These are phyloP conservation scores for Hypoxylon sp. DNA, from an alignment of 2,329 filamentous ascomycete genomes.

Conservation along the genomic window DNA sequence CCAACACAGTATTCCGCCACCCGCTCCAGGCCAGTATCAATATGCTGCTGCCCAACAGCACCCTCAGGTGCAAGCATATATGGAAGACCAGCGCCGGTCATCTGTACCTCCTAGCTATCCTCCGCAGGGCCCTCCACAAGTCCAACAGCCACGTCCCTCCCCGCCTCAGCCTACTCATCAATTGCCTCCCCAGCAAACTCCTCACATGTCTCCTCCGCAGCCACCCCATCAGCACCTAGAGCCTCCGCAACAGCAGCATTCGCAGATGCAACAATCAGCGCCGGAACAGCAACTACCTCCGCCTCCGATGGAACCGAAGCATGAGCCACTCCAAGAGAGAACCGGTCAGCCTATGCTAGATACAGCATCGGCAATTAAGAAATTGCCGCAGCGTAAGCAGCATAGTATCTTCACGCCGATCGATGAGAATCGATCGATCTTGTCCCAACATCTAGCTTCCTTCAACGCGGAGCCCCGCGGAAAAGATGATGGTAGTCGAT, in stretches of 20 bases:
- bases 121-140: constrained; percentile 68
- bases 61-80: constrained; percentile 75
- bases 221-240: constrained; percentile 63
- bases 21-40: constrained; percentile 54
- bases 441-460: constrained; percentile 84
- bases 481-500: constrained; percentile 64
- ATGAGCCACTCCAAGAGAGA: constrained; percentile 64
- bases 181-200: constrained; percentile 62
- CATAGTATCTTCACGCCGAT: constrained; percentile 98
- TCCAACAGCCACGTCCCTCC: constrained; percentile 65
- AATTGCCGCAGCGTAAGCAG: constrained; percentile 81
- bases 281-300: constrained; percentile 63
- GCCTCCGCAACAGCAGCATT: constrained; percentile 62
- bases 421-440: constrained; percentile 89
- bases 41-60: constrained; percentile 58
- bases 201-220: constrained; percentile 68
- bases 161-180: constrained; percentile 71
- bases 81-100: constrained; percentile 81
- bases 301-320: constrained; percentile 65
- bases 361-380: constrained; percentile 69
- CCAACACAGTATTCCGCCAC: constrained; percentile 58
- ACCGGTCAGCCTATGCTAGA: constrained; percentile 64
- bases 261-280: constrained; percentile 61
- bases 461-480: constrained; percentile 70
- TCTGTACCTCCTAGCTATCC: constrained; percentile 79